phyloP scores from a whole-genome alignment of 345 rosid species.

The Citrus cavaleriei region DNA sequence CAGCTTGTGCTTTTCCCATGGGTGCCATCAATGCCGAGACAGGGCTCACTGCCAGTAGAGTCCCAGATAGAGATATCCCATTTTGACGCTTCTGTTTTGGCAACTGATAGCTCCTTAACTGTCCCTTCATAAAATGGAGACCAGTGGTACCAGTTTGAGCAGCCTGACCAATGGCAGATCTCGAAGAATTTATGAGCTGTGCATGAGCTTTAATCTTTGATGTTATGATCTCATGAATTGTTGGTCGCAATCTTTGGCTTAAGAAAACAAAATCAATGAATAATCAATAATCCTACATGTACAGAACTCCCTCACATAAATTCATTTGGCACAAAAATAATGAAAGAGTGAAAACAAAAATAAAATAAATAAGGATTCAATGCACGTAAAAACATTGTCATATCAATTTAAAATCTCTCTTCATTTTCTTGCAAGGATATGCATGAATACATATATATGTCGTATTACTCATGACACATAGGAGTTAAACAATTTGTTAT shows the following conservation, averaged over 20 bases:
- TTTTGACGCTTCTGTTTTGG: conserved; percentile 76
- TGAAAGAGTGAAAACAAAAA: neutral
- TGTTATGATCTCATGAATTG: conserved; percentile 89
- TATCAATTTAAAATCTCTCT: neutral
- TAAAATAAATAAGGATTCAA: neutral
- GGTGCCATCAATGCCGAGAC: conserved; percentile 97
- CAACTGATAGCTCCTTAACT: conserved; percentile 60
- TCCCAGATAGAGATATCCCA: conserved; percentile 62
- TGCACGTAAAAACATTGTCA: neutral
- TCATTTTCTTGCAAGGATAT: neutral
- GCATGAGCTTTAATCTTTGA: conserved; percentile 79
- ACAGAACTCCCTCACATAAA: neutral
- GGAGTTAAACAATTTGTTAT: neutral
- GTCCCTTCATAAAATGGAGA: conserved; percentile 56
- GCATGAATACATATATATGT: neutral
- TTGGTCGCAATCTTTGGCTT: conserved; percentile 92
- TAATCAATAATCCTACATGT: neutral
- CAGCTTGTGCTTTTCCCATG: conserved; percentile 85
- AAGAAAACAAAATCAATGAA: conserved; percentile 23
- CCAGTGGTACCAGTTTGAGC: conserved; percentile 40
- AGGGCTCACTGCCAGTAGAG: conserved; percentile 87
- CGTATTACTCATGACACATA: neutral
- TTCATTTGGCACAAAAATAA: neutral
- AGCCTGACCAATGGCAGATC: conserved; percentile 47
- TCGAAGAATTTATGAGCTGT: conserved; percentile 58